These are phyloP conservation scores for Pythium coloratum DNA, from an alignment of 352 stramenopile genomes.

Conservation along the genomic window DNA sequence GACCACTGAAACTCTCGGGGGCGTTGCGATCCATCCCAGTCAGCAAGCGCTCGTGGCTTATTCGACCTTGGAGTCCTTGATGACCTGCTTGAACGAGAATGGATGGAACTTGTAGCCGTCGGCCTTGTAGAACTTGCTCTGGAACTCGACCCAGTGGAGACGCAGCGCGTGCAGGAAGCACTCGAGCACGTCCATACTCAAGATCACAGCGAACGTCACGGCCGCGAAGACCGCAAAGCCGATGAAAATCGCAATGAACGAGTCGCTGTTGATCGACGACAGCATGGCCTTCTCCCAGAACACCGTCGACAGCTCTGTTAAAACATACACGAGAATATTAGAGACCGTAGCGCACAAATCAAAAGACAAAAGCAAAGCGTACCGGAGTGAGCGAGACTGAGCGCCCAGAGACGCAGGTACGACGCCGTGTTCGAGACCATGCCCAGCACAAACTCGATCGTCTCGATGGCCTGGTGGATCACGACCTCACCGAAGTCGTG, in stretches of 20 bases:
- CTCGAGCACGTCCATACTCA: conserved; percentile 99
- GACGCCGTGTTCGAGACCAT: conserved; percentile 99
- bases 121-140: conserved; percentile 99
- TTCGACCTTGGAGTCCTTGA: conserved; percentile 59
- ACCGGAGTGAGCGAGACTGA: conserved; percentile 97
- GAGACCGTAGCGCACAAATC: neutral
- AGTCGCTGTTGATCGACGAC: conserved; percentile 95
- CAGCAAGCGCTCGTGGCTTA: conserved; percentile 19
- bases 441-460: conserved; percentile 99
- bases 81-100: conserved; percentile 92
- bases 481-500: conserved; percentile 97
- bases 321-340: conserved; percentile 1
- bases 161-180: conserved; percentile 99
- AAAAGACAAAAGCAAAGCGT: conserved; percentile 14
- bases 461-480: conserved; percentile 99
- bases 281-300: conserved; percentile 99
- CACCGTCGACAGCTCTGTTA: conserved; percentile 79
- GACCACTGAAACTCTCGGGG: neutral
- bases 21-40: conserved; percentile 13
- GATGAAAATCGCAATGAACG: conserved; percentile 96
- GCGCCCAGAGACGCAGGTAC: conserved; percentile 99
- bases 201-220: conserved; percentile 97
- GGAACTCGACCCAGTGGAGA: conserved; percentile 99
- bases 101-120: conserved; percentile 97
- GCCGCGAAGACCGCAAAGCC: conserved; percentile 92